Percentiles rank a stretch among this genome's conserved stretches.
Evolutionary conservation across 352 stramenopile genomes (phyloP).

Genomic region (Phytophthora pseudosyringae): DNA sequence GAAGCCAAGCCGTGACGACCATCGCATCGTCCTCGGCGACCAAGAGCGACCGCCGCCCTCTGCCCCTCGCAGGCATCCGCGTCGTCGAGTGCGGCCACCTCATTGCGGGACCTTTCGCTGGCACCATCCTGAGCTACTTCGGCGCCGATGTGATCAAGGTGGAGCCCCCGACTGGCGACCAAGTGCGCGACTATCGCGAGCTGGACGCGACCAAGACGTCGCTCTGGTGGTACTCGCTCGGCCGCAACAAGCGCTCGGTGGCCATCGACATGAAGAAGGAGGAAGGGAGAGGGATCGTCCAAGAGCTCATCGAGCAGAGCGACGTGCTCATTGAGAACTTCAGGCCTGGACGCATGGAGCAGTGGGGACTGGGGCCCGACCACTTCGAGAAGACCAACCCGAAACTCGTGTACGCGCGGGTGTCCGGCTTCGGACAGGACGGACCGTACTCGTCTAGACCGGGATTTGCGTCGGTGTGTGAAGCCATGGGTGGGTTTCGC

Average conservation of each 20-base stretch:
- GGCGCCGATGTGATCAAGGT: conserved; percentile 92
- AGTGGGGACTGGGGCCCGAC: conserved; percentile 83
- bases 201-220: conserved; percentile 79
- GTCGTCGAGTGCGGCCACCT: conserved; percentile 85
- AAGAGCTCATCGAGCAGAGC: conserved; percentile 73
- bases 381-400: conserved; percentile 78
- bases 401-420: conserved; percentile 82
- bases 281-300: conserved; percentile 65
- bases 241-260: conserved; percentile 89
- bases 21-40: conserved; percentile 28
- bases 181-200: conserved; percentile 82
- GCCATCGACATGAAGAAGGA: conserved; percentile 82
- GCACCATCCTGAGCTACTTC: conserved; percentile 90
- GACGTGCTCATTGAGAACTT: conserved; percentile 93
- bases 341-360: conserved; percentile 86
- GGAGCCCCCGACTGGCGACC: conserved; percentile 84
- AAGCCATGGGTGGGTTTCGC: conserved; percentile 87
- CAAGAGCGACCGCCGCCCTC: conserved; percentile 29
- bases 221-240: conserved; percentile 90
- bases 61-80: conserved; percentile 74
- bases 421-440: conserved; percentile 86
- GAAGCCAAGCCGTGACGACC: conserved; percentile 40
- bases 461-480: conserved; percentile 87
- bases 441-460: conserved; percentile 81
- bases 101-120: conserved; percentile 82